Percentiles rank a stretch among this genome's conserved stretches.
Evolutionary conservation across 495 filamentous ascomycete genomes (phyloP).

Genomic region (Penicillium verhagenii): DNA sequence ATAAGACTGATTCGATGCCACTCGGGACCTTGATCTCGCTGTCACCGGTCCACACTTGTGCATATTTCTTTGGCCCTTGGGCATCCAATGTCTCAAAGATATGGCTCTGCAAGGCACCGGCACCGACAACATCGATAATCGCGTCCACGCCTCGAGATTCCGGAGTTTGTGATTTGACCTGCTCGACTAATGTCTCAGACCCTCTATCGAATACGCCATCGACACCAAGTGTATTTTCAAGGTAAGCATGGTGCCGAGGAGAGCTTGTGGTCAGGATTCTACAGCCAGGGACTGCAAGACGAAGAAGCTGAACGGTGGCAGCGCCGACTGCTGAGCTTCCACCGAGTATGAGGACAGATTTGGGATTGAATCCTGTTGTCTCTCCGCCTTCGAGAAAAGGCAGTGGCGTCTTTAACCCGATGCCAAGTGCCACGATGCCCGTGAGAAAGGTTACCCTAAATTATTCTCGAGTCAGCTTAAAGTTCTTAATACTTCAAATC

Average conservation of each 20-base stretch:
- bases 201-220: conserved; percentile 30
- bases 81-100: conserved; percentile 21
- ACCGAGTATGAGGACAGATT: conserved; percentile 42
- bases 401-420: conserved; percentile 27
- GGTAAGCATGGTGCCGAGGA: conserved; percentile 24
- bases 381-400: conserved; percentile 32
- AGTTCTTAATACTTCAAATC: too few species aligned
- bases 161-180: conserved; percentile 26
- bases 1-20: conserved; percentile 17
- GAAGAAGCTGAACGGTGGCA: conserved; percentile 41
- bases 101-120: conserved; percentile 17
- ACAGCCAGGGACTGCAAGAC: conserved; percentile 29
- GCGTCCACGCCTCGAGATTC: conserved; percentile 37
- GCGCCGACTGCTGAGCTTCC: conserved; percentile 42
- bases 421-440: conserved; percentile 31
- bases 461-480: too few species aligned
- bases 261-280: conserved; percentile 42
- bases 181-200: conserved; percentile 11
- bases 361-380: conserved; percentile 13
- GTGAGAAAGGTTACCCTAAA: conserved; percentile 43
- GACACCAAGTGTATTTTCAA: conserved; percentile 29
- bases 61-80: conserved; percentile 34
- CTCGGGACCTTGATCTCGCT: conserved; percentile 20
- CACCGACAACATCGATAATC: conserved; percentile 40
- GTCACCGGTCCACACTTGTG: conserved; percentile 30